phyloP scores from a whole-genome alignment of 2,329 filamentous ascomycete genomes.

The Claviceps sorghi region DNA sequence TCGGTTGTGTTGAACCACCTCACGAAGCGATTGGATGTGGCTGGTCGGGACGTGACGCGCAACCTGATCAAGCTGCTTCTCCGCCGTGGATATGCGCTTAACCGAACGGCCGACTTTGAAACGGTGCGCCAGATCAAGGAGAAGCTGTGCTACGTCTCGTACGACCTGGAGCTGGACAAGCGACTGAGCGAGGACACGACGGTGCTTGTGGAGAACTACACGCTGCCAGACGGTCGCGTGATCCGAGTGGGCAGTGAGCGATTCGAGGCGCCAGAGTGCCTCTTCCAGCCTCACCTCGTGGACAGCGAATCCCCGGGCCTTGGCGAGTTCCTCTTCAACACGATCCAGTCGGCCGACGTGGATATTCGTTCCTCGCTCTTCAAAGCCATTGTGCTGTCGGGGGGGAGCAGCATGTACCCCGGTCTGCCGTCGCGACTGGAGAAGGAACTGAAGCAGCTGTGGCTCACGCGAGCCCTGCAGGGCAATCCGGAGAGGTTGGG shows the following conservation, averaged over 20 bases:
- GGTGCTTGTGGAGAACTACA: slow-evolving; percentile 93
- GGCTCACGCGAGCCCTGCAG: slow-evolving; percentile 80
- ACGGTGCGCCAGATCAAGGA: slow-evolving; percentile 99
- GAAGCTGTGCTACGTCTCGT: slow-evolving; percentile 98
- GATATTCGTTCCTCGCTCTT: slow-evolving; percentile 88
- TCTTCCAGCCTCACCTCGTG: slow-evolving; percentile 96
- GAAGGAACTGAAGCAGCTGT: slow-evolving; percentile 97
- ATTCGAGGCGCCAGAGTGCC: slow-evolving; percentile 93
- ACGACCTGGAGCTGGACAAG: slow-evolving; percentile 93
- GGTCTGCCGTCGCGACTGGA: slow-evolving; percentile 86
- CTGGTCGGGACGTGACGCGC: slow-evolving; percentile 92
- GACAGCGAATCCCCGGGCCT: slow-evolving; percentile 96
- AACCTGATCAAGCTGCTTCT: slow-evolving; percentile 92
- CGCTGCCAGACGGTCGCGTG: slow-evolving; percentile 85
- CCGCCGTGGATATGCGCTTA: slow-evolving; percentile 87
- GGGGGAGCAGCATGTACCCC: slow-evolving; percentile 97
- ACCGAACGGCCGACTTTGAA: slow-evolving; percentile 97
- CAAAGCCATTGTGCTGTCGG: slow-evolving; percentile 93
- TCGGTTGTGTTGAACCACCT: slow-evolving; percentile 95
- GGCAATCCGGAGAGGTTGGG: slow-evolving; percentile 85
- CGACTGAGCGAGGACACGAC: slow-evolving; percentile 94
- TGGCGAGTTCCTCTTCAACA: slow-evolving; percentile 96
- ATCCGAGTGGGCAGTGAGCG: slow-evolving; percentile 93
- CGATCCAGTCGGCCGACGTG: slow-evolving; percentile 88
- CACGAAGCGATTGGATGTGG: slow-evolving; percentile 84